Base-by-base conservation (phyloP, 306 rosid genomes). In the Sesbania bispinosa region DNA sequence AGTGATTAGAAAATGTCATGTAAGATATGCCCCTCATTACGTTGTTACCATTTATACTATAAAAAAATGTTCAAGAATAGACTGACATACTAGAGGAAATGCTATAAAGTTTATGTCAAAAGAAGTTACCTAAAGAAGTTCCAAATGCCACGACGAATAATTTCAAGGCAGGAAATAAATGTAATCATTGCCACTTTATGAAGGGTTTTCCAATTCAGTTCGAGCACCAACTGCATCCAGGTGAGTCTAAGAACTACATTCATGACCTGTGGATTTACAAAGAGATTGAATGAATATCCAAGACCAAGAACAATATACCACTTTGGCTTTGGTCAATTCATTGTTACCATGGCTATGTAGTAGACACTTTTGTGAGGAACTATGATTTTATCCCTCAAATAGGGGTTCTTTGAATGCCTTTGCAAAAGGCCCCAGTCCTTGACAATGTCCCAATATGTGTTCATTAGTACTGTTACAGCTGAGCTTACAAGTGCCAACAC, bases 71-170 rank as follows among this genome's bases (percentile, higher is more conserved):
- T 62, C 21, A 48, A 38, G 16, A 9, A 38, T 14, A 10, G 1
- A 36, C 21, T 27, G 10, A 20, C 19, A 66, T 35, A 10, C 33
- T 6, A 6, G 50, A 51, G 7, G 8, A 60, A 39, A 70, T 1
- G 29, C 39, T 38, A 15, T 18, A 13, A 2, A 10, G 7, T 55
- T 53, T 10, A 33, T 41, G 50, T 19, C 39, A 35, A 27, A 57
- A 11, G n/a, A 52, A n/a, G 23, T 66, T 70, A 87, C 92, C 96
- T 80, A 70, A 87, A 89, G 86, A 89, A 89, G 82, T 79, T 87
- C 93, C 96, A 89, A 59, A 89, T 87, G 71, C 93, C 90, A 7
- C 88, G 93, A 8, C 89, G 90, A 67, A 89, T 62, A 71, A 89
- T 76, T 78, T 89, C 89, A 19, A 89, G 79, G 78, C 87, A 83